Percentiles rank a stretch among this genome's conserved stretches.
These are phyloP conservation scores for Omphalea diandra DNA, from an alignment of 441 rosid species.

Conservation along the genomic window DNA sequence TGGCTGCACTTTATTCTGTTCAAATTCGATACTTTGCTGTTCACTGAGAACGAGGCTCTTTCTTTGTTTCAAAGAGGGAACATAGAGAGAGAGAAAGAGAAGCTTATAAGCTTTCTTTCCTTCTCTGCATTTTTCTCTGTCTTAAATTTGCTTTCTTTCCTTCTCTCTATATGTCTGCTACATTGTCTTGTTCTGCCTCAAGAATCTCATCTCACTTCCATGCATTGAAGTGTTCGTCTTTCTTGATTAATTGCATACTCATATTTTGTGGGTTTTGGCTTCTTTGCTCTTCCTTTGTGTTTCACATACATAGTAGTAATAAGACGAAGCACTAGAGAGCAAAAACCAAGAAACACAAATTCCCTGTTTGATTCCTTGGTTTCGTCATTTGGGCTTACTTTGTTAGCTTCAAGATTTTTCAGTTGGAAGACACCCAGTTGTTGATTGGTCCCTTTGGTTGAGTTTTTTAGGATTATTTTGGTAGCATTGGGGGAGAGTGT, in stretches of 20 bases:
- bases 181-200: slow-evolving; percentile 77
- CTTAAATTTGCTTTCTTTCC: slow-evolving; percentile 28
- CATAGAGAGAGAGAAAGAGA: slow-evolving; percentile 37
- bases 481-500: slow-evolving; percentile 19
- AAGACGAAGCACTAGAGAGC: slow-evolving; percentile 23
- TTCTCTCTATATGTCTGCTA: slow-evolving; percentile 47
- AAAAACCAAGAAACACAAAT: slow-evolving; percentile 25
- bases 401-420: background rate
- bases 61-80: slow-evolving; percentile 36
- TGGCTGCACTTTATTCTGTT: slow-evolving; percentile 71
- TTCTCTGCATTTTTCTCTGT: slow-evolving; percentile 26
- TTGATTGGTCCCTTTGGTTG: slow-evolving; percentile 28
- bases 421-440: slow-evolving; percentile 26
- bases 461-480: slow-evolving; percentile 13
- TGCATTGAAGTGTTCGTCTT: slow-evolving; percentile 47
- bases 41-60: slow-evolving; percentile 69
- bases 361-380: slow-evolving; percentile 29
- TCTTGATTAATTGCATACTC: slow-evolving; percentile 31
- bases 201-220: slow-evolving; percentile 67
- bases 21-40: slow-evolving; percentile 66
- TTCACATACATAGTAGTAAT: slow-evolving; percentile 15
- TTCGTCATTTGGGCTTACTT: slow-evolving; percentile 9
- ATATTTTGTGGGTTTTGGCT: slow-evolving; percentile 34
- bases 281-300: slow-evolving; percentile 15
- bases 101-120: slow-evolving; percentile 23